These are phyloP conservation scores for Mollisia scopiformis DNA, from an alignment of 2,329 filamentous ascomycete species.

Conservation along the genomic window DNA sequence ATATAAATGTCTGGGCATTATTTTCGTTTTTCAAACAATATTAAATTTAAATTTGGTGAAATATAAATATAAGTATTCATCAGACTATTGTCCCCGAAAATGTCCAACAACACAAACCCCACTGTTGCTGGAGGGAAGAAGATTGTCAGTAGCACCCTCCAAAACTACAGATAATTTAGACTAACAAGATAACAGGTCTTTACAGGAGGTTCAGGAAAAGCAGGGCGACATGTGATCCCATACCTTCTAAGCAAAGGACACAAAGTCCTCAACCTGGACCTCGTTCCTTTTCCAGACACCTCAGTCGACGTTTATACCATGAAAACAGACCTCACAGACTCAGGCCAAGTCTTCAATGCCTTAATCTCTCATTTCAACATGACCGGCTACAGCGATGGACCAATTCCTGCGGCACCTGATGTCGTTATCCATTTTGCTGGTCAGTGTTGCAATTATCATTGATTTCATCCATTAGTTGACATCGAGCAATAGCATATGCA, in stretches of 20 bases:
- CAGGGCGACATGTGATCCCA: constrained; percentile 40
- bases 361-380: constrained; percentile 55
- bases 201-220: constrained; percentile 41
- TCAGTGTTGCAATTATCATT: not conserved
- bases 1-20: not conserved
- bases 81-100: constrained; percentile 1
- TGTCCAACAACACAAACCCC: constrained; percentile 21
- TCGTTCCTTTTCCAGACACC: constrained; percentile 35
- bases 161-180: not conserved
- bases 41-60: not conserved
- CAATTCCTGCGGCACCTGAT: constrained; percentile 51
- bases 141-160: constrained; percentile 11
- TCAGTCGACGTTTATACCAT: constrained; percentile 37
- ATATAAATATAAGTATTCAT: no score
- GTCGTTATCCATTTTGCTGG: constrained; percentile 57
- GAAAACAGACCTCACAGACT: constrained; percentile 40
- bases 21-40: not conserved
- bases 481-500: constrained; percentile 48
- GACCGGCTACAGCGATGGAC: constrained; percentile 41
- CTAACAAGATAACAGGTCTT: constrained; percentile 31
- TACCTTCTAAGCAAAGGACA: constrained; percentile 39
- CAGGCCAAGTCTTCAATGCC: constrained; percentile 43
- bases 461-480: not conserved
- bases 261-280: constrained; percentile 41
- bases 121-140: constrained; percentile 18